Conservation (phyloP, 176 grass and related monocot genomes). For the Raddia distichophylla region DNA sequence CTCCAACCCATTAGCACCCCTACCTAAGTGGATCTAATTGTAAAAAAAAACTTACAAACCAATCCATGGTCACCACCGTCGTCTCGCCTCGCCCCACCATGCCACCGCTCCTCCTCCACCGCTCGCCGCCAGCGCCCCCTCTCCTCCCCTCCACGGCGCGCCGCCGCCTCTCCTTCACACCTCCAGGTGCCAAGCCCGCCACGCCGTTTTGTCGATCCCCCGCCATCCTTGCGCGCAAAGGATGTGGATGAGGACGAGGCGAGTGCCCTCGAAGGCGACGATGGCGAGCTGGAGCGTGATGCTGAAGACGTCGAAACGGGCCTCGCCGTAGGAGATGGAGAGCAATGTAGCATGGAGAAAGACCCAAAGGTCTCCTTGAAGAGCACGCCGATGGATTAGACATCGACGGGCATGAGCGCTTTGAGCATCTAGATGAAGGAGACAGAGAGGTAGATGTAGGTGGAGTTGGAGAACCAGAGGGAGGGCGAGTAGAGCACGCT, state of each 20-base stretch:
- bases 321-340: slow-evolving; percentile 95
- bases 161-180: not conserved
- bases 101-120: not conserved
- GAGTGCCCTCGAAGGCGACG: slow-evolving; percentile 91
- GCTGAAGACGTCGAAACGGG: slow-evolving; percentile 61
- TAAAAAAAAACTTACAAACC: no score
- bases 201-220: not conserved
- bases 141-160: not conserved
- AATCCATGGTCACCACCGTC: not conserved
- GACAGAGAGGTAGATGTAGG: slow-evolving; percentile 98
- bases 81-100: slow-evolving; percentile 19
- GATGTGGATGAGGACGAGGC: slow-evolving; percentile 94
- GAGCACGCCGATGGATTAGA: slow-evolving; percentile 85
- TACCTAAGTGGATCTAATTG: no score
- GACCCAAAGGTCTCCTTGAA: slow-evolving; percentile 80
- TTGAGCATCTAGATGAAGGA: slow-evolving; percentile 99
- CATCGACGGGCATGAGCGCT: slow-evolving; percentile 94
- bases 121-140: not conserved
- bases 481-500: slow-evolving; percentile 88
- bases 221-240: slow-evolving; percentile 24
- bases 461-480: slow-evolving; percentile 99
- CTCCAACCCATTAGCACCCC: no score
- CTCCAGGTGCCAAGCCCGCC: not conserved
- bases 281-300: slow-evolving; percentile 77
- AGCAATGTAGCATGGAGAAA: slow-evolving; percentile 90